Conservation (phyloP, 148 eudicot species). For the Diospyros lotus region DNA sequence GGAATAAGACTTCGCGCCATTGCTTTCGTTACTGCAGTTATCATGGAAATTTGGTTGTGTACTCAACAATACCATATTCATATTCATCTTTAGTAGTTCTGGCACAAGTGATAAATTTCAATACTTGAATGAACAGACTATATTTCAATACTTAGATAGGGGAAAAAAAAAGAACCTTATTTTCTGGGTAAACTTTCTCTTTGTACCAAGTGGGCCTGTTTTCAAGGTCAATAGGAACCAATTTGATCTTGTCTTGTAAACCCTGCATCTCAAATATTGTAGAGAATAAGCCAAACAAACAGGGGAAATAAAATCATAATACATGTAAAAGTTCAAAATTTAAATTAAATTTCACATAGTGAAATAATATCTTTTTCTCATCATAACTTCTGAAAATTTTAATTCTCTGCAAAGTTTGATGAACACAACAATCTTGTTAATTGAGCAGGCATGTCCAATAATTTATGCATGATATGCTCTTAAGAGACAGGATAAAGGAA, state of each 20-base stretch:
- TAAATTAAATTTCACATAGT: background rate
- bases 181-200: conserved; percentile 73
- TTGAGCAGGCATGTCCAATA: conserved; percentile 7
- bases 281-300: background rate
- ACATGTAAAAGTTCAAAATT: background rate
- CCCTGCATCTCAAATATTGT: conserved; percentile 40
- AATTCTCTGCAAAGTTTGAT: too few relatives aligned
- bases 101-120: too few relatives aligned
- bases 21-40: too few relatives aligned
- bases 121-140: background rate
- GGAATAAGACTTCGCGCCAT: too few relatives aligned
- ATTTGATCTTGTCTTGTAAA: conserved; percentile 63
- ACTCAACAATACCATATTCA: too few relatives aligned
- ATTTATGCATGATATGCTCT: background rate
- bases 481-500: background rate
- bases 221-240: conserved; percentile 5
- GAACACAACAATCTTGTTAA: conserved; percentile 1
- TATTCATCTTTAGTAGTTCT: too few relatives aligned
- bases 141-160: background rate
- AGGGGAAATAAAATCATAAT: background rate
- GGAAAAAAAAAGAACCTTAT: conserved; percentile 38
- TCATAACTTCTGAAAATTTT: too few relatives aligned
- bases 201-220: conserved; percentile 82
- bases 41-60: too few relatives aligned
- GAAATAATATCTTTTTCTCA: too few relatives aligned